These are phyloP conservation scores for Cubamyces sp. DNA, from an alignment of 768 basidiomycete species.

Conservation along the genomic window DNA sequence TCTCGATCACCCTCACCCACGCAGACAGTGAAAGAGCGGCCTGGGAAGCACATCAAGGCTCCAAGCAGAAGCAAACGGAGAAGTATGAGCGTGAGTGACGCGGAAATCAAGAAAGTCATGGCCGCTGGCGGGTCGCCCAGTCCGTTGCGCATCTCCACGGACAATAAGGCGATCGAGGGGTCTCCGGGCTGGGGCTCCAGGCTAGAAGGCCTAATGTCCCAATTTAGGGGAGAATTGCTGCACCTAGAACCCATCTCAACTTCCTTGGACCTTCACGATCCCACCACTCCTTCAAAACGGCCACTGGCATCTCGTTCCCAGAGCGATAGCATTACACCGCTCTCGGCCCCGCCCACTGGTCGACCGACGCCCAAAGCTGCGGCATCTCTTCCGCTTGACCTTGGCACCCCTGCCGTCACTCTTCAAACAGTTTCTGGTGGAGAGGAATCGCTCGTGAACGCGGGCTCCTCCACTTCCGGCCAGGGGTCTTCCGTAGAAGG, in stretches of 20 bases:
- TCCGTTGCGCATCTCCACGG: conserved; percentile 43
- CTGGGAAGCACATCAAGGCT: conserved; percentile 29
- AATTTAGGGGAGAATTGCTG: conserved; percentile 74
- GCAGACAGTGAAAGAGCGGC: conserved; percentile 29
- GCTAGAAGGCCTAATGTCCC: conserved; percentile 65
- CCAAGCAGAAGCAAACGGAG: conserved; percentile 53
- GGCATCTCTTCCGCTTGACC: conserved; percentile 19
- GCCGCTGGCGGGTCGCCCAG: conserved; percentile 40
- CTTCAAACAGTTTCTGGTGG: conserved; percentile 28
- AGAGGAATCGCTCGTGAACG: conserved; percentile 24
- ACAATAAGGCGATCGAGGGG: conserved; percentile 39
- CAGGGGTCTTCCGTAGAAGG: conserved; percentile 32
- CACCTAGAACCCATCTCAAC: conserved; percentile 61
- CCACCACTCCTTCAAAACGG: conserved; percentile 59
- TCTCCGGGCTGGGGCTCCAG: conserved; percentile 48
- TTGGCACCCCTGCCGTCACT: conserved; percentile 29
- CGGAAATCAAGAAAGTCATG: conserved; percentile 54
- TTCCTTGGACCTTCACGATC: conserved; percentile 66
- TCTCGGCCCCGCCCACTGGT: conserved; percentile 15
- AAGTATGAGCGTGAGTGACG: conserved; percentile 75
- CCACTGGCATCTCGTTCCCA: conserved; percentile 28
- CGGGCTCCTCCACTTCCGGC: conserved; percentile 16
- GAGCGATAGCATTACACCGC: conserved; percentile 27
- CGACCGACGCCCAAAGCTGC: conserved; percentile 20
- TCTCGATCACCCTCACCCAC: conserved; percentile 33